A percentile compares a stretch with the other conserved stretches of the same genome.
phyloP scores from a whole-genome alignment of 2,329 filamentous ascomycete species.

The Orbilia oligospora region DNA sequence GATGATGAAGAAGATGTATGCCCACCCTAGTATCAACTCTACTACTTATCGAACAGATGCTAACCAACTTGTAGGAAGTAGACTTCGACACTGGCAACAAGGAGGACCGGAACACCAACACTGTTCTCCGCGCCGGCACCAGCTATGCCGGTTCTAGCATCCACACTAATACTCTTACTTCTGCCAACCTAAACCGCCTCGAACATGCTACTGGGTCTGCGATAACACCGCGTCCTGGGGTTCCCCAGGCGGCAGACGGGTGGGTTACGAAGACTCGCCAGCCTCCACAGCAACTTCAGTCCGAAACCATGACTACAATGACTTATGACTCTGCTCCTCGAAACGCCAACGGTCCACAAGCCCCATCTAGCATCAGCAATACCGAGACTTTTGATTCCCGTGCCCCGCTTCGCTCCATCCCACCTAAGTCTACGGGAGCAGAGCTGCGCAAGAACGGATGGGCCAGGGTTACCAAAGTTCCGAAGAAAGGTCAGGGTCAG shows the following conservation, averaged over 20 bases:
- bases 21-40: not conserved
- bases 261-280: conserved; percentile 40
- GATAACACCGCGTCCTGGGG: not conserved
- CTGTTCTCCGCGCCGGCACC: conserved; percentile 17
- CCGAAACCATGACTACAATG: conserved; percentile 11
- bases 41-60: not conserved
- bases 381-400: conserved; percentile 12
- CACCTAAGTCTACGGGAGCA: not conserved
- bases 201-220: not conserved
- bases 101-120: not conserved
- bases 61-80: not conserved
- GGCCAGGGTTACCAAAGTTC: conserved; percentile 59
- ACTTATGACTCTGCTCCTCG: conserved; percentile 29
- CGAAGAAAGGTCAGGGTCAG: conserved; percentile 27
- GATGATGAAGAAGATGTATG: conserved; percentile 30
- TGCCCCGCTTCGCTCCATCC: conserved; percentile 9
- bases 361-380: not conserved
- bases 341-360: not conserved
- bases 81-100: conserved; percentile 48
- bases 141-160: conserved; percentile 25
- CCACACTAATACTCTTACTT: conserved; percentile 34
- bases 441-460: conserved; percentile 59
- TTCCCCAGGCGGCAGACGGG: conserved; percentile 16
- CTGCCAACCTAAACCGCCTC: conserved; percentile 30
- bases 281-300: not conserved